Evolutionary conservation across 1,139 yeast species (phyloP).

Genomic region (Geotrichum phurueaensis): DNA sequence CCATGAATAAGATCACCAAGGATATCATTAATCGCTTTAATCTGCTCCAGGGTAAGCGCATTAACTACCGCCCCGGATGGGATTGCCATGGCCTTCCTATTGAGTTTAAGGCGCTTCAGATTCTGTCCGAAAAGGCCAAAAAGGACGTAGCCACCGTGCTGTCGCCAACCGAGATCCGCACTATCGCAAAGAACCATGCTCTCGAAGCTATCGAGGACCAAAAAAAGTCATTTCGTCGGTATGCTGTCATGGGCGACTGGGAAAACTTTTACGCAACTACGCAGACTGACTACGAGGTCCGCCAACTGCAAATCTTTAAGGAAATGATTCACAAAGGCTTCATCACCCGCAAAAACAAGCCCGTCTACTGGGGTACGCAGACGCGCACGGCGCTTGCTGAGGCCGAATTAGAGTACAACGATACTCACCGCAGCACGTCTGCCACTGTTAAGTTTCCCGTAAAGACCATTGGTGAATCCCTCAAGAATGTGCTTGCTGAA

Average conservation of each 20-base stretch:
- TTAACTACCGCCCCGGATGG: slow-evolving; percentile 89
- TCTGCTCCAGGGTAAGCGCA: slow-evolving; percentile 53
- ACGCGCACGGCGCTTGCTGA: slow-evolving; percentile 93
- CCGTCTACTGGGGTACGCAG: slow-evolving; percentile 97
- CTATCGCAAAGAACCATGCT: slow-evolving; percentile 66
- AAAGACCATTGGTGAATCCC: slow-evolving; percentile 3
- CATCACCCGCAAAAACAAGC: slow-evolving; percentile 78
- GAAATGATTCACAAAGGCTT: slow-evolving; percentile 60
- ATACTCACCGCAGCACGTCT: slow-evolving; percentile 64
- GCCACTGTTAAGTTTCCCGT: slow-evolving; percentile 65
- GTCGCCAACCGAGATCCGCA: slow-evolving; percentile 52
- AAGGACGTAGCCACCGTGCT: slow-evolving; percentile 32
- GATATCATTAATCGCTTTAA: slow-evolving; percentile 77
- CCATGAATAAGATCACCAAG: slow-evolving; percentile 79
- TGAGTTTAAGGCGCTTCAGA: slow-evolving; percentile 66
- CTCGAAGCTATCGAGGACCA: slow-evolving; percentile 57
- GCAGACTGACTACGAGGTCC: slow-evolving; percentile 60
- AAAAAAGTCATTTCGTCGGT: slow-evolving; percentile 53
- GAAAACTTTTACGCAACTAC: slow-evolving; percentile 66
- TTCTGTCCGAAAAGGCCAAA: slow-evolving; percentile 27
- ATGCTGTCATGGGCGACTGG: slow-evolving; percentile 85
- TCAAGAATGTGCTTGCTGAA: not conserved
- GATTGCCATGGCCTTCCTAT: slow-evolving; percentile 98
- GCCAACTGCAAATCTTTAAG: slow-evolving; percentile 67
- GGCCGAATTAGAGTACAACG: slow-evolving; percentile 86